Base-by-base conservation (phyloP, 2,329 filamentous ascomycete genomes). In the Fusarium zealandicum region DNA sequence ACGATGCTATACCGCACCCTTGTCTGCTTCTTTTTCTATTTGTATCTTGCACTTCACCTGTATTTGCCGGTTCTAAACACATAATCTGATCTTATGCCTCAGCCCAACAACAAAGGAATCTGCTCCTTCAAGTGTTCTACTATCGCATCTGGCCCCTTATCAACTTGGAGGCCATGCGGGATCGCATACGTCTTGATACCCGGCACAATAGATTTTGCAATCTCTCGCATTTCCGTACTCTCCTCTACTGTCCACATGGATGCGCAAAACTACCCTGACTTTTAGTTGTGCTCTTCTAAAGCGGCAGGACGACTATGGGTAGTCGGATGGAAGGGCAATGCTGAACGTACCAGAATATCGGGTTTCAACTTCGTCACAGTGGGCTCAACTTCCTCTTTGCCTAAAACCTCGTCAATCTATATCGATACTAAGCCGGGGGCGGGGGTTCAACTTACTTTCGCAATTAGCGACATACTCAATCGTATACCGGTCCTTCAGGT, bases 391-490 rank as follows among this genome's bases (percentile, higher is more conserved):
- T 83, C 78, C 50, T 83, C 81, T 31, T 85, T 83, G 32, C 68
- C 79, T 82, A 39, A n/a, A 1, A 17, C 27, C 59, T 71, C 87
- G 85, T 81, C 30, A 82, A n/a, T 9, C 14, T 28, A 11, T 8
- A 30, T 31, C 12, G 12, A 12, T 3, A 6, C 13, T n/a, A 13
- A n/a, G 3, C 28, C 13, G 10, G 12, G 13, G 28, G 5, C 13
- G 28, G 4, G 7, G 7, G 11, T 12, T n/a, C 11, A 31, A 5
- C 11, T 30, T 25, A 48, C 55, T 51, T 5, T 20, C 79, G 61
- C 80, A 83, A 66, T 90, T 90, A 28, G 76, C 84, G 18, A 82
- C 78, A 67, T 90, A 78, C 31, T 81, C 75, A 60, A 90, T 88
- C 1, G 78, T 83, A 70, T 89, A 90, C 32, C 74, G 75, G 49